Evolutionary conservation across 1,284 basidiomycete genomes (phyloP), one percentile per base, ranked within the genome.

Genomic region (Rhodotorula sp.): DNA sequence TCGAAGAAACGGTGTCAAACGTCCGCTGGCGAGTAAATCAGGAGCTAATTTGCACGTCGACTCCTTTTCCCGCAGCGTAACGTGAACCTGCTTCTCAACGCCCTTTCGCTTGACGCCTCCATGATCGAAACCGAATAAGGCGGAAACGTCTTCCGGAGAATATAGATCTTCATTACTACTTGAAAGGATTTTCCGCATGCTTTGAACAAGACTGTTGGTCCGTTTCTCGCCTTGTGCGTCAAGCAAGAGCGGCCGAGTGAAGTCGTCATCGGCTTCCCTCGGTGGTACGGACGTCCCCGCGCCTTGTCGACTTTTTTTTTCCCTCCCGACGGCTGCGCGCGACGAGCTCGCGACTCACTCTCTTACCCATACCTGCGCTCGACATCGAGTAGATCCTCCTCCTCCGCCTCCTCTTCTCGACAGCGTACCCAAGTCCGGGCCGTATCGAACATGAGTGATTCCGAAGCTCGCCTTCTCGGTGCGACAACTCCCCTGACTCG

Each of bases 71-170:
- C 3, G 23, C 66, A 79, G 79, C 76, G 77, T 54, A 93, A 94
- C 82, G 90, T 93, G 75, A 92, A 94, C 82, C 84, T 92, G 69
- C 91, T 94, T 81, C 83, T 94, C 80, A 88, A 92, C 79, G 91
- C 92, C 54, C 84, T 94, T 63, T 90, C 91, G 49, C 83, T 93
- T 81, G 91, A 93, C 82, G 91, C 89, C 5, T 67, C 65, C 8
- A 73, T 73, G 71, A 70, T 73, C 46, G 70, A 72, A 59, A 73
- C 56, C 15, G 71, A 69, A 54, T 64, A 69, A 7, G 62, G 62
- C 20, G 34, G n/a, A 21, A 7, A 16, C n/a, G 23, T 62, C n/a
- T 39, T 20, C 46, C 46, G 5, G 39, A 43, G 39, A 26, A 31
- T 48, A 18, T 31, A 46, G n/a, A 16, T 8, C 7, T 10, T 20